Base-by-base conservation (phyloP, 163 green algal genomes). In the Prototheca wickerhamii region DNA sequence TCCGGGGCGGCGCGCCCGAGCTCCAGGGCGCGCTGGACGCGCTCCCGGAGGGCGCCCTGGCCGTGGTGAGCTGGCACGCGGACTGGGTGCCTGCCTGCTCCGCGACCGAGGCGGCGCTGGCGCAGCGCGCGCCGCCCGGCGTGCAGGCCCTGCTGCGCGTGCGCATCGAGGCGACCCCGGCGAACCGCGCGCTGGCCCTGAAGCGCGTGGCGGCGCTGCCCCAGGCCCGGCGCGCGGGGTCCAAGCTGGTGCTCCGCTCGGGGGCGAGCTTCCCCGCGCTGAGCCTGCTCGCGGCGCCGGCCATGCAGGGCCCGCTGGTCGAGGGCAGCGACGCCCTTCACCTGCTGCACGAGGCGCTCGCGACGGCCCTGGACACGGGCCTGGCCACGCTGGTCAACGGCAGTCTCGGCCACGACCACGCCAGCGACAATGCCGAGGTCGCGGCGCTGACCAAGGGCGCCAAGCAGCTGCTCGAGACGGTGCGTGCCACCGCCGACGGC, bases 241-340 rank as follows among this genome's bases (percentile, higher is more conserved):
- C 76, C 25, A 75, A 79, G 63, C 83, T 78, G 25, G 69, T 85
- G 32, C 75, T 86, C 4, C 75, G 70, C 17, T 65, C 35, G 12
- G 81, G 77, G n/a, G 29, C 60, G 30, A 83, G 82, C 68, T 91
- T 76, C 58, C 86, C 86, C 0, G 73, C 51, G 21, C 60, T 85
- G 54, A 86, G 73, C 1, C 56, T 91, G 59, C 85, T 89, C 76
- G 6, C 53, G 21, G 64, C 78, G 17, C 81, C 79, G 34, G 42
- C 43, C 32, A 66, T 78, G 59, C 26, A 55, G 18, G n/a, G 44
- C 10, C 32, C 32, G 20, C 49, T 54, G 21, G 31, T 25, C 23
- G 58, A 55, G 1, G 42, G 26, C n/a, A 5, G 15, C 18, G 40
- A 29, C 17, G 25, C 31, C 33, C 49, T 61, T 33, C 28, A 4